phyloP scores from a whole-genome alignment of 2,329 filamentous ascomycete genomes.

The Lecanoromycetidae sp. region DNA sequence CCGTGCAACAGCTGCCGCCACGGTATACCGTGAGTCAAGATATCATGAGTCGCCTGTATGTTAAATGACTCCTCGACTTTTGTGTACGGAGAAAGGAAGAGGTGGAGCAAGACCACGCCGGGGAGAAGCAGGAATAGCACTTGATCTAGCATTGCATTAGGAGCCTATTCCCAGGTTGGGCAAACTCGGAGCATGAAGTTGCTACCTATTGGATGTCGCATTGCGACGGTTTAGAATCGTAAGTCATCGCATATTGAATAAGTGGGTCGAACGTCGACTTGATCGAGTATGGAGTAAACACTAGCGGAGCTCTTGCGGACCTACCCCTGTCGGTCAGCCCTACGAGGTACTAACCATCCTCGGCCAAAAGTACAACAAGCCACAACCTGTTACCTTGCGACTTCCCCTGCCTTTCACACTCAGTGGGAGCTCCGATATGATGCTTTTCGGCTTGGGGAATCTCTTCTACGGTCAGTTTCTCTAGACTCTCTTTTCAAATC shows the following conservation, averaged over 20 bases:
- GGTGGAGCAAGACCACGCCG: conserved; percentile 52
- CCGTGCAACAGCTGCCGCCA: too few species aligned
- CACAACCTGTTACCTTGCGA: too few species aligned
- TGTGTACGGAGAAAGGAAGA: conserved; percentile 69
- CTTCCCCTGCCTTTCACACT: too few species aligned
- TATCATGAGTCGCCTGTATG: conserved; percentile 84
- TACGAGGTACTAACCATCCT: conserved; percentile 4
- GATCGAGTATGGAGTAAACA: too few species aligned
- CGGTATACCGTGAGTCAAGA: conserved; percentile 61
- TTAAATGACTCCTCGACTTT: conserved; percentile 99
- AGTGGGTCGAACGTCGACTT: too few species aligned
- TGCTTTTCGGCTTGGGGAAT: conserved; percentile 58
- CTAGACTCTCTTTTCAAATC: conserved; percentile 4
- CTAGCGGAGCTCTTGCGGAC: background rate
- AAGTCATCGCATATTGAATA: too few species aligned
- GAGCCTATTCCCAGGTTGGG: background rate
- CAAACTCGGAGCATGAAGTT: too few species aligned
- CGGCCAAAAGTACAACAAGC: background rate
- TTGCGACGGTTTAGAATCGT: conserved; percentile 1
- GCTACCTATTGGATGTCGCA: conserved; percentile 16
- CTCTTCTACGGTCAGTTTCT: conserved; percentile 56
- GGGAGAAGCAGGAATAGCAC: conserved; percentile 48
- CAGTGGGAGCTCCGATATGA: conserved; percentile 36
- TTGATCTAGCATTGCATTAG: conserved; percentile 29
- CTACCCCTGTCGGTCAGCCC: conserved; percentile 10